Conservation (phyloP, 345 rosid species). For the Salix udensis region DNA sequence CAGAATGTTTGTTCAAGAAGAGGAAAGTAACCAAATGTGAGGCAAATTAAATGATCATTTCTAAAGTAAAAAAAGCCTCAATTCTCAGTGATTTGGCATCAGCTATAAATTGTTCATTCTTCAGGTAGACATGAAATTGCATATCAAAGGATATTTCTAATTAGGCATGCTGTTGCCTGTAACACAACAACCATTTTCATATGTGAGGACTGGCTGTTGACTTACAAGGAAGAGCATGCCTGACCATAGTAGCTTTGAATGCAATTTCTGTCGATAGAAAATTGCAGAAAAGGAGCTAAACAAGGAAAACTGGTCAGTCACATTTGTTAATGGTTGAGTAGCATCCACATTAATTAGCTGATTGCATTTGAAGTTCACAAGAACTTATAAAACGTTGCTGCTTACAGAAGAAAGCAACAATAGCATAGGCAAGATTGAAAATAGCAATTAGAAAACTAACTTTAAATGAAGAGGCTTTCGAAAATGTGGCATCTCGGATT, state of each 20-base stretch:
- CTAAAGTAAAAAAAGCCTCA: not conserved
- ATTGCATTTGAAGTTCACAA: not conserved
- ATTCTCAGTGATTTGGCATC: not conserved
- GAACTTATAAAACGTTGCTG: not conserved
- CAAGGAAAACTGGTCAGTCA: too few species aligned
- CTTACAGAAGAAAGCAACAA: not conserved
- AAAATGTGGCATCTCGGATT: conserved; percentile 19
- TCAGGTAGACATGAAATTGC: not conserved
- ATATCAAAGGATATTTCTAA: not conserved
- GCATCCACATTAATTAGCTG: too few species aligned
- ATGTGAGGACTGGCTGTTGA: too few species aligned
- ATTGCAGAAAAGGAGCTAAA: too few species aligned
- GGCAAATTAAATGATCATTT: not conserved
- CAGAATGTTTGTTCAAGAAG: not conserved
- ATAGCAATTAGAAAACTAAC: conserved; percentile 8
- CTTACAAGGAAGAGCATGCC: too few species aligned
- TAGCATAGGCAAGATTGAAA: not conserved
- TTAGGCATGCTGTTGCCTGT: not conserved
- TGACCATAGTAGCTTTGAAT: too few species aligned
- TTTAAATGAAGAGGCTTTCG: conserved; percentile 29
- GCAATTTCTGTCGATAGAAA: too few species aligned
- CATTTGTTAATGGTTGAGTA: too few species aligned
- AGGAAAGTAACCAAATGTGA: not conserved
- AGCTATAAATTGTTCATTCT: not conserved
- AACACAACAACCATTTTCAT: too few species aligned